A percentile compares a stretch with the other conserved stretches of the same genome.
phyloP scores from a whole-genome alignment of 116 monocot species.

The Posidonia oceanica region DNA sequence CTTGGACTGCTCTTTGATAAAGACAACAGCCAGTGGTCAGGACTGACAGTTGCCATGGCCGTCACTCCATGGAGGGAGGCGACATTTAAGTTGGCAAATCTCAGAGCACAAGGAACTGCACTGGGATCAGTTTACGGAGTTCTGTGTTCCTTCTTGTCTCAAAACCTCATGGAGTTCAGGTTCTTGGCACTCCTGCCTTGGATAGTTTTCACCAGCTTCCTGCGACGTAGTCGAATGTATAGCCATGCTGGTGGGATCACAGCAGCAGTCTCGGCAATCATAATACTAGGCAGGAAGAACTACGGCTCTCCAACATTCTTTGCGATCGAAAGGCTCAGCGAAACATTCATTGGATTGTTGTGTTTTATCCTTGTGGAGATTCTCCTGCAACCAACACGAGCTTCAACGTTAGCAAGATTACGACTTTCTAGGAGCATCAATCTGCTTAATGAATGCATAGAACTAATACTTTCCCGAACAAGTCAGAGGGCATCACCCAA shows the following conservation, averaged over 20 bases:
- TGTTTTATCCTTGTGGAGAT: slow-evolving; percentile 43
- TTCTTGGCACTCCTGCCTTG: slow-evolving; percentile 47
- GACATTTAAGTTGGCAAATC: slow-evolving; percentile 42
- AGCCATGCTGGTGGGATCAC: slow-evolving; percentile 37
- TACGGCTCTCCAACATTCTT: slow-evolving; percentile 36
- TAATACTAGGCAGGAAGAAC: slow-evolving; percentile 47
- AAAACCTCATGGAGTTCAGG: slow-evolving; percentile 38
- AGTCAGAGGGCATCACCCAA: background rate
- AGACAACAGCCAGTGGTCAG: slow-evolving; percentile 45
- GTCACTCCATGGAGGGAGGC: slow-evolving; percentile 31
- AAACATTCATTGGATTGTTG: slow-evolving; percentile 55
- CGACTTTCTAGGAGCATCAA: slow-evolving; percentile 16
- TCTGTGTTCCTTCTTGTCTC: slow-evolving; percentile 30
- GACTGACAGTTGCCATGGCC: slow-evolving; percentile 44
- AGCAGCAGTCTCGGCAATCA: slow-evolving; percentile 32
- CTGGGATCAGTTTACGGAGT: slow-evolving; percentile 54
- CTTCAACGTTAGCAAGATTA: slow-evolving; percentile 36
- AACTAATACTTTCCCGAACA: background rate
- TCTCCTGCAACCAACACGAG: slow-evolving; percentile 43
- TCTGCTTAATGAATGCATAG: slow-evolving; percentile 19
- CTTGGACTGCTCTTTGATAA: slow-evolving; percentile 42
- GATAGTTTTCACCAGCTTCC: slow-evolving; percentile 48
- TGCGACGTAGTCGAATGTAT: slow-evolving; percentile 39
- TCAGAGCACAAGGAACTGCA: slow-evolving; percentile 54
- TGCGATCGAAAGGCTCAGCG: slow-evolving; percentile 38